Evolutionary conservation across 345 rosid genomes (phyloP), one percentile per base, ranked within the genome.

Genomic region (Gossypium ekmanianum): DNA sequence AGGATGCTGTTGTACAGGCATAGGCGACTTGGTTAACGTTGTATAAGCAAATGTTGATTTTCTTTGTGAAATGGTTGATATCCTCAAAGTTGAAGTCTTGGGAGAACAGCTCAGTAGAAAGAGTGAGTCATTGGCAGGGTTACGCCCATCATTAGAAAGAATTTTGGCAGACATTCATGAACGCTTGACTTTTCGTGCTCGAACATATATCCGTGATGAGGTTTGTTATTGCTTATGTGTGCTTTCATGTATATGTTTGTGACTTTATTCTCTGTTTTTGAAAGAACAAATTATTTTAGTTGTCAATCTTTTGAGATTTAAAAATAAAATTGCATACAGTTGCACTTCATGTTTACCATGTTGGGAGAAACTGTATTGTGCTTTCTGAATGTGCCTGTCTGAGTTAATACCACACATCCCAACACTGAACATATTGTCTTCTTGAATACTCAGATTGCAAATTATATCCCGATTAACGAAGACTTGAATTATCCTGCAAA

Each of bases 61-160:
- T 79, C 99, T 93, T 2, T 93, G 98, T 83, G 99, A 95, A 77
- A 92, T 95, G 80, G 94, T 91, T 78, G 94, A 95, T 78, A 91
- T 95, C 81, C 96, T 90, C 68, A 91, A 91, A 88, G 88, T 93
- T 77, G 96, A 95, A 91, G 96, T 93, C 80, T 75, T 93, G 80
- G 94, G 96, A 64, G 98, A 95, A 80, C 98, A 93, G 83, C 80
- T 87, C 52, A 85, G 83, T 76, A 90, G 94, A 79, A 87, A 89
- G 74, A 86, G 89, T 71, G 97, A 90, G 75, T 83, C 93, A 43
- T 80, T 95, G 71, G 96, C 97, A 43, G 99, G 97, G 68, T 77
- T 95, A 77, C 87, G 87, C 65, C 97, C 99, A 68, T 93, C 97
- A 47, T 69, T 95, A 71, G 88, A 91, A 82, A 89, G 99, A 89